Percentiles rank a stretch among this genome's conserved stretches.
Evolutionary conservation across 2,329 filamentous ascomycete species (phyloP).

Genomic region (Fusarium sp.): DNA sequence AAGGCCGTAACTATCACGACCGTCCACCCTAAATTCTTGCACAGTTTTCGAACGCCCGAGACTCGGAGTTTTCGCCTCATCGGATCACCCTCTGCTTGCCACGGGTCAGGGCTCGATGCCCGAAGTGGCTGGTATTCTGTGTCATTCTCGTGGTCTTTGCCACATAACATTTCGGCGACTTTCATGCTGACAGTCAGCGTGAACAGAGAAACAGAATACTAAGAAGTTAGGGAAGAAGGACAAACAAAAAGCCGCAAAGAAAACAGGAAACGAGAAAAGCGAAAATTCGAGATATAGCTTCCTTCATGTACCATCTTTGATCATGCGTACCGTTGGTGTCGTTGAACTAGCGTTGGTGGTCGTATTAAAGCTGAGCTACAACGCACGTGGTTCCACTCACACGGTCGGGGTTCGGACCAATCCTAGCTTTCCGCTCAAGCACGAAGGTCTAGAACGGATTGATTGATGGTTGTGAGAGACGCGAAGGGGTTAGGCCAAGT

Average conservation of each 20-base stretch:
- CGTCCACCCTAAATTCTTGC: conserved; percentile 3
- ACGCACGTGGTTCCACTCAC: conserved; percentile 1
- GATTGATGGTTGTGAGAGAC: background rate
- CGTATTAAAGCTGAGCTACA: background rate
- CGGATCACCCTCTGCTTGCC: background rate
- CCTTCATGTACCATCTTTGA: background rate
- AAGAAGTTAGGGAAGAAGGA: too few species aligned
- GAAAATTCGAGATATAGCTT: background rate
- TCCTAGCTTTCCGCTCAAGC: background rate
- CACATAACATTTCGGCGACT: background rate
- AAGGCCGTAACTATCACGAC: conserved; percentile 1
- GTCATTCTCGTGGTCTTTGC: background rate
- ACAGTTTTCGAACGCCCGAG: background rate
- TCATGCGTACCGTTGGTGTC: background rate
- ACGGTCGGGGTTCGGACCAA: background rate
- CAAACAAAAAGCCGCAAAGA: background rate
- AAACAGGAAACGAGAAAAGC: background rate
- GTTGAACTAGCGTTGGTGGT: background rate
- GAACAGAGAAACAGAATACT: background rate
- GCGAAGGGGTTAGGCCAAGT: background rate
- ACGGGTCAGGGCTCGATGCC: background rate
- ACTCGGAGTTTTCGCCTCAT: background rate
- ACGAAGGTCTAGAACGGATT: background rate
- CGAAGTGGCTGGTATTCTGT: background rate
- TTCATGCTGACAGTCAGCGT: background rate